Base-by-base conservation (phyloP, 768 basidiomycete species). In the Fomitopsis serialis region DNA sequence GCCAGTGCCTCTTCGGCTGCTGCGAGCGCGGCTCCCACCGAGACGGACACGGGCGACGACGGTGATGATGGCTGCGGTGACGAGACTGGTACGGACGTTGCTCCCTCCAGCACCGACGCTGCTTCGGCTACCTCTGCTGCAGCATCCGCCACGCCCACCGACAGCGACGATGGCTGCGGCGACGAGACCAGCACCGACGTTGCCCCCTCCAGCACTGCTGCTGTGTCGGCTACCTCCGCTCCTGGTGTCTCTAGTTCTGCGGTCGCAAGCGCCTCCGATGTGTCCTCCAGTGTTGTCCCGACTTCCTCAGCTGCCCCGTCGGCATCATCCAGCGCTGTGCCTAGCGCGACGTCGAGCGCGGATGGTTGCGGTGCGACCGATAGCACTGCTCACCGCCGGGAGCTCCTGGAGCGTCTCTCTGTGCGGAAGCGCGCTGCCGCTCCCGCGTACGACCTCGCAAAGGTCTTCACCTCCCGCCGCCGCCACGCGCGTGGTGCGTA, bases 381-480 rank as follows among this genome's bases (percentile, higher is more conserved):
- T 29, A 36, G 7, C 37, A 5, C 19, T 5, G 15, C 37, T 40
- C 15, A 19, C 37, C 37, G 37, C 37, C 37, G n/a, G n/a, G n/a
- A n/a, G n/a, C n/a, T n/a, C n/a, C n/a, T n/a, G n/a, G n/a, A n/a
- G n/a, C n/a, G n/a, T n/a, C n/a, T n/a, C n/a, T n/a, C n/a, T n/a
- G n/a, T n/a, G n/a, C 42, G 27, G 15, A 29, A 42, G 25, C 15
- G 27, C 24, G 37, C n/a, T 17, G 2, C 36, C 36, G 29, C 10
- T 21, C 17, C 48, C 21, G 37, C 24, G 37, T 10, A 32, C 29
- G 25, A 42, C 21, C 46, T 45, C 23, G 25, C 22, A 3, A 24
- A 32, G 15, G 47, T 54, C n/a, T 54, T 29, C 42, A 40, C 40
- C 13, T 37, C 32, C 53, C 53, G 53, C 34, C 53, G 53, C 53